A percentile compares a stretch with the other conserved stretches of the same genome.
Evolutionary conservation across 2,329 filamentous ascomycete species (phyloP).

Genomic region (Fusarium chlamydosporum): DNA sequence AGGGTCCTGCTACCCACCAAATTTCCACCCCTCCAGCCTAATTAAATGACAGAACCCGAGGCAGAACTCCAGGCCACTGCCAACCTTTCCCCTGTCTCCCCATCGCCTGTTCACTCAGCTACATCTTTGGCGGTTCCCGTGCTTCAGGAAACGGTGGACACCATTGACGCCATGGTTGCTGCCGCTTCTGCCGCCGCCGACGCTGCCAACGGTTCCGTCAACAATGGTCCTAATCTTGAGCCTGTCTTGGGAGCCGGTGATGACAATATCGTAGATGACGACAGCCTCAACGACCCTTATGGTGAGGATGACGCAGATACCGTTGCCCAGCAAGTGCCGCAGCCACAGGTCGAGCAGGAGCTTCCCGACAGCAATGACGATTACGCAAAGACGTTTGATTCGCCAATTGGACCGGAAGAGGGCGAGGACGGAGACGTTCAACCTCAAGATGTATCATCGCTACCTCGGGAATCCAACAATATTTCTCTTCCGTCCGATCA

Average conservation of each 20-base stretch:
- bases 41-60: conserved; percentile 63
- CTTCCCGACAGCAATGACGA: conserved; percentile 61
- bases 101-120: conserved; percentile 63
- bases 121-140: conserved; percentile 64
- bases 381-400: conserved; percentile 67
- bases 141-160: conserved; percentile 68
- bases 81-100: conserved; percentile 67
- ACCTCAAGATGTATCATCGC: conserved; percentile 62
- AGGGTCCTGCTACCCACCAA: conserved; percentile 39
- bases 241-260: conserved; percentile 55
- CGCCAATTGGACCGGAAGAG: conserved; percentile 58
- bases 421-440: conserved; percentile 55
- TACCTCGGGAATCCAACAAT: conserved; percentile 60
- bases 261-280: conserved; percentile 61
- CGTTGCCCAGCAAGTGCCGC: conserved; percentile 48
- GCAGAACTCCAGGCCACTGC: conserved; percentile 65
- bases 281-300: conserved; percentile 65
- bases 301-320: conserved; percentile 57
- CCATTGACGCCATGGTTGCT: conserved; percentile 63
- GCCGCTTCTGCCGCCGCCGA: conserved; percentile 52
- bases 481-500: conserved; percentile 59
- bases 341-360: conserved; percentile 51
- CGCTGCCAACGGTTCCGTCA: conserved; percentile 51
- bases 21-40: conserved; percentile 34
- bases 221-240: conserved; percentile 53